A percentile compares a stretch with the other conserved stretches of the same genome.
phyloP scores from a whole-genome alignment of 202 grass and related monocot species.

The Panicum hallii region DNA sequence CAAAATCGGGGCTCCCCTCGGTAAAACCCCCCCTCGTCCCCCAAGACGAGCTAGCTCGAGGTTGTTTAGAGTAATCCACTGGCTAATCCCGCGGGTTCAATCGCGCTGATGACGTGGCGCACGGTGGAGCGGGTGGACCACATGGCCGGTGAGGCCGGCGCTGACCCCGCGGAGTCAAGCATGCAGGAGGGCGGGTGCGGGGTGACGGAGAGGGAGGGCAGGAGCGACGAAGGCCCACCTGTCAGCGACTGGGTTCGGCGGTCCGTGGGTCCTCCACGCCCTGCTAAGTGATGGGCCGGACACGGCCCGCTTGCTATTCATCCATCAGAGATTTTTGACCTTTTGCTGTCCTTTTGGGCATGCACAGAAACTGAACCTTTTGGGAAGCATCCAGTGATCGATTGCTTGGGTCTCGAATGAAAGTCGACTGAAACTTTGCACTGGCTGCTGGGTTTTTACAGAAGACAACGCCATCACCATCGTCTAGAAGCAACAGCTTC shows the following conservation, averaged over 20 bases:
- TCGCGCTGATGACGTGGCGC: background rate
- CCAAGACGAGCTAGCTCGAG: background rate
- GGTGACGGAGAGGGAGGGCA: background rate
- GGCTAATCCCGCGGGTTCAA: constrained; percentile 14
- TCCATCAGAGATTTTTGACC: background rate
- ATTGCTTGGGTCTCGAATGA: background rate
- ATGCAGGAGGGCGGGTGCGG: background rate
- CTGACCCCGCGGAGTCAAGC: background rate
- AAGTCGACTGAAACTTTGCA: background rate
- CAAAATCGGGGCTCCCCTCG: background rate
- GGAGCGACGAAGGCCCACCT: background rate
- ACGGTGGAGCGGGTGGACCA: background rate
- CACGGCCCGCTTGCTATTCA: background rate
- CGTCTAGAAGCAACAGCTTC: background rate
- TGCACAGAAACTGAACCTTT: background rate
- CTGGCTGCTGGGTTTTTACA: background rate
- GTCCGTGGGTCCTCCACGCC: background rate
- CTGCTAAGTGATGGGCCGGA: background rate
- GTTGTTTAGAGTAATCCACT: constrained; percentile 8
- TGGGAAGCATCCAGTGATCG: background rate
- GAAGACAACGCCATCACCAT: background rate
- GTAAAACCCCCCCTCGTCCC: background rate
- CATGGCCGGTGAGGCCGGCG: constrained; percentile 23
- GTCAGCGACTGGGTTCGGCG: background rate
- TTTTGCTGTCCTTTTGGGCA: background rate